Evolutionary conservation across 371 early-diverging fungal species (phyloP).

Genomic region (Mucor ambiguus): DNA sequence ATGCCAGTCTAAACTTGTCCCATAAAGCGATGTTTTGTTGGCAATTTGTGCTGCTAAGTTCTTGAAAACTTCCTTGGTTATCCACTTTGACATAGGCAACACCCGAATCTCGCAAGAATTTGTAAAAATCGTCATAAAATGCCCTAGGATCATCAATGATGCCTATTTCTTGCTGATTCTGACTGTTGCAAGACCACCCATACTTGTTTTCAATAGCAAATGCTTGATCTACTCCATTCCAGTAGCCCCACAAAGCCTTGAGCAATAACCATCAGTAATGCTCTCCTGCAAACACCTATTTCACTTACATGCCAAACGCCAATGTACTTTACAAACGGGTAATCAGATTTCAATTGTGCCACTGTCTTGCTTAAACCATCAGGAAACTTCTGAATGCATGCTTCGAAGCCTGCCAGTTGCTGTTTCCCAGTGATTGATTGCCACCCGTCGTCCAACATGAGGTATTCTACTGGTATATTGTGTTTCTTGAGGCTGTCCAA

Average conservation of each 20-base stretch:
- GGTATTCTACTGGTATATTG: slow-evolving; percentile 31
- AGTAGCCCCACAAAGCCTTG: slow-evolving; percentile 47
- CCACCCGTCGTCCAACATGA: slow-evolving; percentile 58
- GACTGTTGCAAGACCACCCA: neutral
- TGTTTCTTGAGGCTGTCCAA: slow-evolving; percentile 20
- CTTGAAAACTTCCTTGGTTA: slow-evolving; percentile 40
- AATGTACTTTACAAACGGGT: slow-evolving; percentile 31
- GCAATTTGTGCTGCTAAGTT: neutral
- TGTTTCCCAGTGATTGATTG: slow-evolving; percentile 6
- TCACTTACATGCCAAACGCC: slow-evolving; percentile 49
- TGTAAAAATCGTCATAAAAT: slow-evolving; percentile 46
- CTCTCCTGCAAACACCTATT: neutral
- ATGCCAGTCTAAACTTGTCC: slow-evolving; percentile 32
- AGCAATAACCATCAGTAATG: neutral
- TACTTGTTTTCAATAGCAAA: slow-evolving; percentile 4
- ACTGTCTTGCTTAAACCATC: slow-evolving; percentile 19
- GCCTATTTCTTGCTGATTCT: neutral
- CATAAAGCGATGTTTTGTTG: slow-evolving; percentile 9
- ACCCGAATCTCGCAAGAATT: slow-evolving; percentile 25
- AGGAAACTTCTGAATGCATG: slow-evolving; percentile 26
- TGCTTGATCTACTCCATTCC: slow-evolving; percentile 34
- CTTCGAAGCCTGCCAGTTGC: slow-evolving; percentile 29
- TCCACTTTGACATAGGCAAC: slow-evolving; percentile 51
- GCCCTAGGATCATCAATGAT: slow-evolving; percentile 11
- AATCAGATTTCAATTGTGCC: slow-evolving; percentile 13